phyloP scores from a whole-genome alignment of 2,329 filamentous ascomycete genomes.

The Xylariaceae sp. region DNA sequence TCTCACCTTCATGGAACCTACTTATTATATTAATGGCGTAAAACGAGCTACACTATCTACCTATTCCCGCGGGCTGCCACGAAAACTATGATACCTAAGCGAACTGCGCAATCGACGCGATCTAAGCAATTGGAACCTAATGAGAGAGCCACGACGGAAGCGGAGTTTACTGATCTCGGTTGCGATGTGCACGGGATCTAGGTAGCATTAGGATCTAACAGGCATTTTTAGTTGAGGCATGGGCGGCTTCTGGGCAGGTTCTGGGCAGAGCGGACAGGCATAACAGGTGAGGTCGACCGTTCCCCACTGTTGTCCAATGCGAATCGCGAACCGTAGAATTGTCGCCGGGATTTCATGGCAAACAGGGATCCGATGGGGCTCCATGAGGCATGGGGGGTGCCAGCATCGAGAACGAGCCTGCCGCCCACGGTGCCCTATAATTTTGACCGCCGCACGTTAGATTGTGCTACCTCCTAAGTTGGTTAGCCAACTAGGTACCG shows the following conservation, averaged over 20 bases:
- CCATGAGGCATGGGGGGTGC: constrained; percentile 13
- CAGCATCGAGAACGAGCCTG: constrained; percentile 1
- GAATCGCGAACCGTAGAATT: constrained; percentile 15
- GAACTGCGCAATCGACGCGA: background rate
- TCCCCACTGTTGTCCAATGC: constrained; percentile 17
- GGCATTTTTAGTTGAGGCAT: background rate
- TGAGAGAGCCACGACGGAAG: background rate
- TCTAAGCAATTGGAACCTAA: background rate
- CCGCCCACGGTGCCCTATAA: background rate
- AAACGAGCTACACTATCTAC: no score
- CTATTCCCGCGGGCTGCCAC: no score
- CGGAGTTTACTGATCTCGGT: constrained; percentile 1
- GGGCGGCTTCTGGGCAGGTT: background rate
- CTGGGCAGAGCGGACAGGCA: background rate
- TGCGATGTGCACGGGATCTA: constrained; percentile 6
- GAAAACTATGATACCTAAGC: no score
- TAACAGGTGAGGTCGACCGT: constrained; percentile 7
- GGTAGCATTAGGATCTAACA: background rate
- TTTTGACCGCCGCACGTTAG: constrained; percentile 1
- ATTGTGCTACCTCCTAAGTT: no score
- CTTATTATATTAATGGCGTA: no score
- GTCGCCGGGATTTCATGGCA: constrained; percentile 25
- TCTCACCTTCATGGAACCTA: no score
- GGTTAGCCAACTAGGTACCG: no score
- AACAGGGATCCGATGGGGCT: constrained; percentile 16